Evolutionary conservation across 2,329 filamentous ascomycete genomes (phyloP).

Genomic region (Sporothrix curviconia): DNA sequence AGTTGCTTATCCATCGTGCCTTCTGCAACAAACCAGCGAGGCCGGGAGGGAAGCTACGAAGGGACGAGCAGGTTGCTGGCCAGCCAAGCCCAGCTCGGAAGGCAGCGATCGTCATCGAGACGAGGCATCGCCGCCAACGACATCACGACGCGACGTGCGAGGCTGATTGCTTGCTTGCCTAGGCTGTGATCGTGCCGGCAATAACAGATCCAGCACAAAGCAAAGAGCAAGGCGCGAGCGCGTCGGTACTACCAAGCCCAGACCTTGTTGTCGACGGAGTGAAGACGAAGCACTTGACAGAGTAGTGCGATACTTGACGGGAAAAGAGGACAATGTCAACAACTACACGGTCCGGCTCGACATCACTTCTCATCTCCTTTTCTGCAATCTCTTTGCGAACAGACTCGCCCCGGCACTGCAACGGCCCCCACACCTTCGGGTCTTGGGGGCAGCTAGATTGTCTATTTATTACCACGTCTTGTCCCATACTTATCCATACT

Average conservation of each 20-base stretch:
- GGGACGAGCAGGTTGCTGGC: too few species aligned
- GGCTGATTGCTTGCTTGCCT: too few species aligned
- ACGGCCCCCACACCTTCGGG: background rate
- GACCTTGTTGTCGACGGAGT: too few species aligned
- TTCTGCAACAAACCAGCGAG: background rate
- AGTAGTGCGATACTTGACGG: too few species aligned
- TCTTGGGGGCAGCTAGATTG: background rate
- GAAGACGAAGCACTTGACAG: too few species aligned
- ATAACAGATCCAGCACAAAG: too few species aligned
- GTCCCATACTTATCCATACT: too few species aligned
- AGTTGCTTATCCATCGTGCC: background rate
- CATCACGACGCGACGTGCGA: background rate
- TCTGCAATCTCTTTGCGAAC: conserved; percentile 9
- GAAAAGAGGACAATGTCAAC: too few species aligned
- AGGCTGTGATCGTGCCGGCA: too few species aligned
- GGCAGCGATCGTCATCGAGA: conserved; percentile 7
- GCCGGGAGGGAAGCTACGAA: background rate
- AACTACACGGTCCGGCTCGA: background rate
- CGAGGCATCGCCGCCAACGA: background rate
- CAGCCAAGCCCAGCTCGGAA: background rate
- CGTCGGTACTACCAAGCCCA: too few species aligned
- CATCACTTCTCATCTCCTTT: background rate
- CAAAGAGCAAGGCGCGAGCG: too few species aligned
- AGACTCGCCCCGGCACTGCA: conserved; percentile 6
- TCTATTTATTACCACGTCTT: background rate